Base-by-base conservation (phyloP, 768 basidiomycete species). In the Calocybe gangraenosa region DNA sequence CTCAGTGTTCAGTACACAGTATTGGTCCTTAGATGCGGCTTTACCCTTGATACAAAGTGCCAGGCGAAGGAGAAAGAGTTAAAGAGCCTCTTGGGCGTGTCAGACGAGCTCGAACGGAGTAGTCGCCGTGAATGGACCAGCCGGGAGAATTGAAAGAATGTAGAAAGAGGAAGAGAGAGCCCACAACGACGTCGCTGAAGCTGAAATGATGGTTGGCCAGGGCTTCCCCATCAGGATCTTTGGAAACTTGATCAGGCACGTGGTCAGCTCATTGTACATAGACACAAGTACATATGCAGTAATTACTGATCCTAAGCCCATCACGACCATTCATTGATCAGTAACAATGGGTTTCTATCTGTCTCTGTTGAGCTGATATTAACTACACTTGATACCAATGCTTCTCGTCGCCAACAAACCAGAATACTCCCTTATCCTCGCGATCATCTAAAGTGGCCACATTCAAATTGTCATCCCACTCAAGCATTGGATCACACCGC, bases 381-480 rank as follows among this genome's bases (percentile, higher is more conserved):
- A 43, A 37, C 44, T 70, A 83, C 46, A 76, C 63, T 48, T 79
- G 75, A 69, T 85, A 90, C 87, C 87, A 89, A 41, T 73, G 76
- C 47, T 71, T 75, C 28, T 65, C 63, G 2, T 69, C 67, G 1
- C 72, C 70, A 28, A 81, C 61, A 53, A 84, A 79, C 79, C 83
- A 84, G 50, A 74, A 79, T 11, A 71, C 67, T 28, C 49, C 53
- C 36, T 52, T 65, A 54, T 78, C 81, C 52, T 85, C 79, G 9
- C 63, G 60, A 18, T 83, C 74, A 45, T 78, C 75, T 17, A 77
- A 63, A 17, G 66, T 69, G 50, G 47, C 48, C 13, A 52, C 58
- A 42, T 58, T 50, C 44, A 56, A 43, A 37, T 44, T 15, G 8
- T 51, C 55, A 18, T 57, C 54, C 53, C 55, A 48, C 32, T 42